Conservation (phyloP, 192 early-diverging fungal species). For the Coemansia javaensis region DNA sequence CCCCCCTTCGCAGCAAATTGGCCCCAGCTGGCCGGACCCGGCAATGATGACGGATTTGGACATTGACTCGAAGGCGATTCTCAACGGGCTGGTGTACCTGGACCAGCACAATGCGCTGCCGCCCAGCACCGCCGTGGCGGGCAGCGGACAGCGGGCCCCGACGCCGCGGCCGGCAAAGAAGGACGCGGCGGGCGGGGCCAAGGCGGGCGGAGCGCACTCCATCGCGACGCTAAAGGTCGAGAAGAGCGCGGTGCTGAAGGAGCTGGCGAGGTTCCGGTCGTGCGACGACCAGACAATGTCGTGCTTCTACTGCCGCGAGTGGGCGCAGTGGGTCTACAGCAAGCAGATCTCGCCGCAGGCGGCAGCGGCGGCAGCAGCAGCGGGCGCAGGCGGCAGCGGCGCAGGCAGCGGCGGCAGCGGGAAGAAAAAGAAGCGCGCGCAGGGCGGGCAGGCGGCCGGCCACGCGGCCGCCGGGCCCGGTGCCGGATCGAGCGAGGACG, state of each 20-base stretch:
- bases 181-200: not conserved
- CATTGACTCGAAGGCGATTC: constrained; percentile 50
- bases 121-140: constrained; percentile 16
- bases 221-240: constrained; percentile 62
- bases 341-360: constrained; percentile 50
- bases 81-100: constrained; percentile 43
- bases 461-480: not conserved
- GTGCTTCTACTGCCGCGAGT: constrained; percentile 76
- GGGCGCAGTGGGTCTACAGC: constrained; percentile 73
- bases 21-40: no score
- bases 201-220: constrained; percentile 13
- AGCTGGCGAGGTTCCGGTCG: constrained; percentile 63
- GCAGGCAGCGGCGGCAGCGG: constrained; percentile 4
- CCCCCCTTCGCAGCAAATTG: not conserved
- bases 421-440: constrained; percentile 34
- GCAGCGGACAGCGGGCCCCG: not conserved
- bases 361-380: not conserved
- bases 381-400: not conserved
- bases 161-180: not conserved
- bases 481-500: constrained; percentile 4
- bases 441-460: constrained; percentile 2
- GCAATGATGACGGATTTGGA: constrained; percentile 49
- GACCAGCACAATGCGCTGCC: constrained; percentile 43
- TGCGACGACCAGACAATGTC: constrained; percentile 64
- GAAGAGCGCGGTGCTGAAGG: constrained; percentile 59